Conservation (phyloP, 768 basidiomycete species). For the Cubamyces lactineus region DNA sequence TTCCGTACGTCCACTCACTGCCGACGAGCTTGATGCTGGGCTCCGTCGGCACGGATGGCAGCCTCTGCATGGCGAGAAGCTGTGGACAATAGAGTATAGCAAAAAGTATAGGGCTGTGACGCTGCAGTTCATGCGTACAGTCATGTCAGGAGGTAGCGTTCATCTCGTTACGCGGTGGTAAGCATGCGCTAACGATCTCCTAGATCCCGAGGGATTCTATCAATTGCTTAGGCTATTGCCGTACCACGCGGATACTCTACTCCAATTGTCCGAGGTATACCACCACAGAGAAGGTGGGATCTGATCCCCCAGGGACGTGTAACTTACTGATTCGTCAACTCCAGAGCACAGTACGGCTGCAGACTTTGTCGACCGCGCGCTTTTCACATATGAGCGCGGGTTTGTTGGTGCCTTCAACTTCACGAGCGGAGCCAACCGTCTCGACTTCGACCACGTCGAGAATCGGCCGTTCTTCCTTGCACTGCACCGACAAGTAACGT, state of each 20-base stretch:
- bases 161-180: slow-evolving; percentile 28
- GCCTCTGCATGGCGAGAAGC: slow-evolving; percentile 63
- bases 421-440: slow-evolving; percentile 75
- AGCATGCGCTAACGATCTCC: not conserved
- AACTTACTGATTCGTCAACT: not conserved
- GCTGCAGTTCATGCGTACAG: slow-evolving; percentile 76
- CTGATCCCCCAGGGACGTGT: not conserved
- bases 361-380: slow-evolving; percentile 88
- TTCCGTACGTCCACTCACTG: slow-evolving; percentile 57
- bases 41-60: slow-evolving; percentile 39
- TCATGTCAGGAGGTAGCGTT: slow-evolving; percentile 74
- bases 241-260: slow-evolving; percentile 91
- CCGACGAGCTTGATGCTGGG: slow-evolving; percentile 55
- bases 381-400: slow-evolving; percentile 92
- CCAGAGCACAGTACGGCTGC: slow-evolving; percentile 82
- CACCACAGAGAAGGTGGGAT: slow-evolving; percentile 81
- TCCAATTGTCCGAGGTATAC: slow-evolving; percentile 85
- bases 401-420: slow-evolving; percentile 88
- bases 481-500: slow-evolving; percentile 82
- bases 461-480: slow-evolving; percentile 93
- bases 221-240: slow-evolving; percentile 75
- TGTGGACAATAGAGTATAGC: slow-evolving; percentile 90
- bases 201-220: slow-evolving; percentile 81
- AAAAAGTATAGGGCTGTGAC: slow-evolving; percentile 84
- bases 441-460: slow-evolving; percentile 90